Base-by-base conservation (phyloP, 169 alveolate species). In the Plasmodium inui region DNA sequence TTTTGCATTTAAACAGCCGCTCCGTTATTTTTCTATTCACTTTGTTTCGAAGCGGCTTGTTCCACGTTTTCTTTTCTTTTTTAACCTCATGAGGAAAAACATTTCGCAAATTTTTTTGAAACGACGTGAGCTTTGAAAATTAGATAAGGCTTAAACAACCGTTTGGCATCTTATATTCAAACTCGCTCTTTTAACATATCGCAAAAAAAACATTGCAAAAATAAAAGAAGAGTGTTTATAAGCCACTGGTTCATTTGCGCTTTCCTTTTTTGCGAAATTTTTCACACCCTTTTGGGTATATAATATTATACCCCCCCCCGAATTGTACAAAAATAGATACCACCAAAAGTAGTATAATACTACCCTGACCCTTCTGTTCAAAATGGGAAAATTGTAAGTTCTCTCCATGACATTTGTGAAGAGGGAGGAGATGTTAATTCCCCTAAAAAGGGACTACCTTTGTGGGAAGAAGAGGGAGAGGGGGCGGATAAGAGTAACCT, bases 301-400 rank as follows among this genome's bases (percentile, higher is more conserved):
- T 1, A 17, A 17, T 3, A 74, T 74, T 32, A 0, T 34, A 71
- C 26, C 9, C 8, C 83, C 46, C 28, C 4, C n/a, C 19, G 1
- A 74, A 74, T 74, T 28, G 14, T 10, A 67, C 37, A 8, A 67
- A 26, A 67, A 8, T 22, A 67, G 14, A 26, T 26, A 19, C 76
- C 76, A 19, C 76, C 30, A 67, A 67, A n/a, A n/a, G n/a, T n/a
- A n/a, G n/a, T n/a, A 5, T 26, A 26, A n/a, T 67, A 8, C 28
- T 26, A 8, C 37, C 14, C 14, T 67, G n/a, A 26, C 37, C 37
- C 37, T 26, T 17, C 39, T 10, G 22, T 53, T 32, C 82, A 90
- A 90, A 81, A 90, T 90, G 95, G 95, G 95, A 46, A 90, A 90
- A 90, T 90, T 90, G 95, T 90, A 90, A 90, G 95, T 79, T 90